Percentiles rank a stretch among this genome's conserved stretches.
phyloP scores from a whole-genome alignment of 176 grass and related monocot genomes.

The Leersia perrieri region DNA sequence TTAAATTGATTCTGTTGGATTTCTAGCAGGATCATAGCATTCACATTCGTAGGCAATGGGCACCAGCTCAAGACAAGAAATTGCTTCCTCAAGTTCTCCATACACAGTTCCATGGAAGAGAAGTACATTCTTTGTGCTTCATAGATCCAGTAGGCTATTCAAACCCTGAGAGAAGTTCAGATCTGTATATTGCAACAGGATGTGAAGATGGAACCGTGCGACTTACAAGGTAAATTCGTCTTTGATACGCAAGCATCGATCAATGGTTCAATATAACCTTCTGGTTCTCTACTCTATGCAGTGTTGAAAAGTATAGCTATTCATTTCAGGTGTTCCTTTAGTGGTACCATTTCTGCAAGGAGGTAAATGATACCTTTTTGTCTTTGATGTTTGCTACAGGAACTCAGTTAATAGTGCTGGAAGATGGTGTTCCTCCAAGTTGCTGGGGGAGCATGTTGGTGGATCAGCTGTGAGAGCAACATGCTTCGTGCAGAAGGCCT shows the following conservation, averaged over 20 bases:
- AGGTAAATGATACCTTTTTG: background rate
- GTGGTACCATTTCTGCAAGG: background rate
- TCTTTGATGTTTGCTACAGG: constrained; percentile 47
- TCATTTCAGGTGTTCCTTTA: constrained; percentile 1
- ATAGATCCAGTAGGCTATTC: constrained; percentile 50
- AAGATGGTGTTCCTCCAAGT: constrained; percentile 75
- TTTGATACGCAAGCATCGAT: background rate
- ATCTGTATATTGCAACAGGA: constrained; percentile 71
- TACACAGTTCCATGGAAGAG: constrained; percentile 93
- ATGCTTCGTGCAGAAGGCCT: constrained; percentile 64
- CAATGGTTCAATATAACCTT: background rate
- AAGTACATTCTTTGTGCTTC: constrained; percentile 86
- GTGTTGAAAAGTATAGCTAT: background rate
- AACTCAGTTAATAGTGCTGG: constrained; percentile 48
- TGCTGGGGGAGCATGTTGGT: constrained; percentile 94
- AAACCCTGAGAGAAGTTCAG: constrained; percentile 23
- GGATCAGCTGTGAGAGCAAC: constrained; percentile 90
- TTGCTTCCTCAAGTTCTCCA: constrained; percentile 69
- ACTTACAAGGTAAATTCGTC: constrained; percentile 62
- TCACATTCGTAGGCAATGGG: constrained; percentile 75
- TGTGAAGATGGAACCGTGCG: constrained; percentile 95
- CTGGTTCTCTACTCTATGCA: background rate
- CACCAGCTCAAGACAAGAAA: constrained; percentile 52
- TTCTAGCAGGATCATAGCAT: constrained; percentile 70
- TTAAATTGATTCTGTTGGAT: constrained; percentile 1